Evolutionary conservation across 2,329 filamentous ascomycete genomes (phyloP).

Genomic region (Sporothrix schenckii): DNA sequence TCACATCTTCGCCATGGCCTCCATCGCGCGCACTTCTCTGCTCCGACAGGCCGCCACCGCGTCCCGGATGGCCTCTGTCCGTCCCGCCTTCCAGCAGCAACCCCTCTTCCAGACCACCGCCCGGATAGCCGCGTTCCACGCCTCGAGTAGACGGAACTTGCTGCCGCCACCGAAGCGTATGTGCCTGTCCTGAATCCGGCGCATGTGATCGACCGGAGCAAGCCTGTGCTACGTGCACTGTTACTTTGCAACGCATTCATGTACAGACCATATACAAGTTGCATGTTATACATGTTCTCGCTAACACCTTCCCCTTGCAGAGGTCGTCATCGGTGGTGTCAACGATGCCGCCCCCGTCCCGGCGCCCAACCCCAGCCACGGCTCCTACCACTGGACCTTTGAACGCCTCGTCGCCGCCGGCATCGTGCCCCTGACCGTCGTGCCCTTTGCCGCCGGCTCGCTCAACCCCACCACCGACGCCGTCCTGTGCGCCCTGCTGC

Average conservation of each 20-base stretch:
- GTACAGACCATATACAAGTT: background rate
- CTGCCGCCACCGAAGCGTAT: constrained; percentile 84
- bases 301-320: background rate
- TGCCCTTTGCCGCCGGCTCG: constrained; percentile 88
- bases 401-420: constrained; percentile 82
- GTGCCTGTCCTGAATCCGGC: constrained; percentile 43
- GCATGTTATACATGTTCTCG: background rate
- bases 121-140: constrained; percentile 82
- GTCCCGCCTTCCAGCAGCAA: constrained; percentile 41
- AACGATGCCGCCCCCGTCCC: constrained; percentile 85
- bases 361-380: constrained; percentile 72
- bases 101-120: constrained; percentile 45
- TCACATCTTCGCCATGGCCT: constrained; percentile 53
- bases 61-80: constrained; percentile 35
- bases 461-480: constrained; percentile 89
- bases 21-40: constrained; percentile 58
- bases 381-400: constrained; percentile 98
- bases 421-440: constrained; percentile 82
- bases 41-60: constrained; percentile 56
- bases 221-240: background rate
- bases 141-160: constrained; percentile 72
- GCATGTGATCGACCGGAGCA: background rate
- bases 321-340: constrained; percentile 52
- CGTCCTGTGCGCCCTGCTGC: constrained; percentile 75
- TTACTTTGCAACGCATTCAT: constrained; percentile 18